Evolutionary conservation across 148 eudicot species (phyloP), one percentile per base, ranked within the genome.

Genomic region (Vaccinium myrtillus): DNA sequence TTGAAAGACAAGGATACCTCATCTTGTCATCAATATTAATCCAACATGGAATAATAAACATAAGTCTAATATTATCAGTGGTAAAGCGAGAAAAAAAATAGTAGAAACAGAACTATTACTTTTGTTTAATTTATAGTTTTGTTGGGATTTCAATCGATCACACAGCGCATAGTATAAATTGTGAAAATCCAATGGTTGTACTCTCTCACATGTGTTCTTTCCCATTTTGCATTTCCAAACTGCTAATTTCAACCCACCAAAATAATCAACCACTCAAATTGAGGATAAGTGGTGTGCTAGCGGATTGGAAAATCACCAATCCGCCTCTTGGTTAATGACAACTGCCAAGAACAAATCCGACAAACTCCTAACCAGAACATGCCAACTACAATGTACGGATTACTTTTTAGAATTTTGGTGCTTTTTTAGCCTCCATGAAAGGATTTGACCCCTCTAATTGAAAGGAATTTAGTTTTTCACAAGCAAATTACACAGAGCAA

Each of bases 1-100:
- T 70, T 49, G 56, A 65, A 49, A 25, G 32, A 48, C 75, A 81
- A 46, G 36, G 83, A 81, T n/a, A 80, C 27, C 83, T 79, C 70
- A 56, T 56, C 50, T 36, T 50, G 21, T 75, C 21, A 46, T 14
- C 54, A 21, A 75, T 21, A 48, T 25, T 18, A 56, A 16, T 1
- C 19, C 36, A 78, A 55, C 46, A 54, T 30, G 58, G 81, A 79
- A 49, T 23, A 65, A 46, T 14, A 48, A 65, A 65, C 19, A 27
- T 54, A 39, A 63, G 39, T 25, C 32, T 21, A 36, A 55, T 16
- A 27, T 1, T 53, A 54, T 27, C 81, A 54, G 46, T 55, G 46
- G 65, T 27, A 23, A 78, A 16, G 46, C 3, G 14, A 78, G 39
- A 51, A n/a, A 77, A n/a, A n/a, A 49, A 23, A 12, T 6, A 77